Percentiles rank a stretch among this genome's conserved stretches.
These are phyloP conservation scores for Crithidia expoeki DNA, from an alignment of 208 protist genomes.

Conservation along the genomic window DNA sequence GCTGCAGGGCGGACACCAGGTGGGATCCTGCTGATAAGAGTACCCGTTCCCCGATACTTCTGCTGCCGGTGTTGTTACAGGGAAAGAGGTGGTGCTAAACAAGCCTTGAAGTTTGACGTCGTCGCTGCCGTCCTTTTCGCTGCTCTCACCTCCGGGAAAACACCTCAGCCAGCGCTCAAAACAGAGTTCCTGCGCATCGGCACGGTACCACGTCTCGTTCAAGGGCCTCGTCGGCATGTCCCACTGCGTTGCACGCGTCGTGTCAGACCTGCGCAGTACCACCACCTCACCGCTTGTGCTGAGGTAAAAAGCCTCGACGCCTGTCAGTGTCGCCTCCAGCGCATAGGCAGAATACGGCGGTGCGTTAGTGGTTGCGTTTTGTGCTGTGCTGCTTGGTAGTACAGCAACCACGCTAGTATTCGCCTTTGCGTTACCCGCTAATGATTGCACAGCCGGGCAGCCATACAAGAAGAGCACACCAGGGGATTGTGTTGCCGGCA, in stretches of 20 bases:
- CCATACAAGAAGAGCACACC: slow-evolving; percentile 61
- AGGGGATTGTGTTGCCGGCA: neutral
- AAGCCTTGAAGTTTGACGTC: too few relatives aligned
- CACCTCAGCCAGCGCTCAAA: slow-evolving; percentile 69
- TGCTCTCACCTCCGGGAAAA: slow-evolving; percentile 33
- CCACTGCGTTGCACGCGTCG: neutral
- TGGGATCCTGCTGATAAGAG: slow-evolving; percentile 37
- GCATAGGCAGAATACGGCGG: slow-evolving; percentile 28
- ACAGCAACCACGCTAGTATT: neutral
- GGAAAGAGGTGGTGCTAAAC: too few relatives aligned
- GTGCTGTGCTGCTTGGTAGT: neutral
- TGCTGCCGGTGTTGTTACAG: neutral
- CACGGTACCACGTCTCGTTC: slow-evolving; percentile 3
- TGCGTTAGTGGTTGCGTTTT: neutral
- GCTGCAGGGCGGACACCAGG: slow-evolving; percentile 35
- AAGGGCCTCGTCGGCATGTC: neutral
- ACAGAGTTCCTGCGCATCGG: neutral
- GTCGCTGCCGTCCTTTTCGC: neutral
- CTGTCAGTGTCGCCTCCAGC: slow-evolving; percentile 51
- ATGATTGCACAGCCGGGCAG: slow-evolving; percentile 48
- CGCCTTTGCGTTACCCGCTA: neutral
- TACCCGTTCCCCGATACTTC: slow-evolving; percentile 5
- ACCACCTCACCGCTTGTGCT: slow-evolving; percentile 59
- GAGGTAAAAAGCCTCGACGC: slow-evolving; percentile 60
- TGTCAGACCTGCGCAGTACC: slow-evolving; percentile 28